Evolutionary conservation across 179 eudicot species (phyloP).

Genomic region (Patellifolia procumbens): DNA sequence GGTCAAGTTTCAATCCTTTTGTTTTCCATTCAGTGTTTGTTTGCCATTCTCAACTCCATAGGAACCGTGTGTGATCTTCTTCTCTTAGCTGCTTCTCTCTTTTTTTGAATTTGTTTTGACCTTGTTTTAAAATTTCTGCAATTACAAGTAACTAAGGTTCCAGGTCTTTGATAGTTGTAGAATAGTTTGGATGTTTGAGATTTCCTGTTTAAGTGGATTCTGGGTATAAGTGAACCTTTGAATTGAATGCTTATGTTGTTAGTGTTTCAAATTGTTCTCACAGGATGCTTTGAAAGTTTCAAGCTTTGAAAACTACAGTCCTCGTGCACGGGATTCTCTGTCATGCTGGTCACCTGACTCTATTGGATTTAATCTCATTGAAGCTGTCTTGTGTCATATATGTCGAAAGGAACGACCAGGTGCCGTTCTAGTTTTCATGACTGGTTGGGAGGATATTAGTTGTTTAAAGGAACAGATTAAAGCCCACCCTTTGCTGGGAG

Average conservation of each 20-base stretch:
- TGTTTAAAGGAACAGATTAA: conserved; percentile 90
- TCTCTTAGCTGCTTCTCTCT: not conserved
- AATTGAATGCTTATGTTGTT: conserved; percentile 14
- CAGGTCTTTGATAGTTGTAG: not conserved
- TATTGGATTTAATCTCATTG: conserved; percentile 94
- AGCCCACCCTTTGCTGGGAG: conserved; percentile 98
- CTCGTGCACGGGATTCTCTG: conserved; percentile 90
- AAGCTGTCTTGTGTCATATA: conserved; percentile 92
- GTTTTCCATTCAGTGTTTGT: not conserved
- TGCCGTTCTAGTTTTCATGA: conserved; percentile 97
- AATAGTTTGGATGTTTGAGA: not conserved
- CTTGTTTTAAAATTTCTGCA: not conserved
- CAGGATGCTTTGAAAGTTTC: conserved; percentile 85
- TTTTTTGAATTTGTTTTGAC: not conserved
- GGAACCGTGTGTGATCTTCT: not conserved
- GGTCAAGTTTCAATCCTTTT: not conserved
- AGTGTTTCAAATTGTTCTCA: conserved; percentile 17
- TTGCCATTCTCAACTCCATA: not conserved
- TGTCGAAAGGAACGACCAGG: conserved; percentile 96
- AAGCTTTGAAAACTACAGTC: conserved; percentile 77
- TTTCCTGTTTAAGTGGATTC: not conserved
- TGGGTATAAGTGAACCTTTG: conserved; percentile 16
- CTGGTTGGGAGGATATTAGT: conserved; percentile 99
- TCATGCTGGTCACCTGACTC: conserved; percentile 89
- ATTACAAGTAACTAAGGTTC: not conserved